phyloP scores from a whole-genome alignment of 2,329 filamentous ascomycete genomes.

The Xenosphaeropsis pyriputrescens region DNA sequence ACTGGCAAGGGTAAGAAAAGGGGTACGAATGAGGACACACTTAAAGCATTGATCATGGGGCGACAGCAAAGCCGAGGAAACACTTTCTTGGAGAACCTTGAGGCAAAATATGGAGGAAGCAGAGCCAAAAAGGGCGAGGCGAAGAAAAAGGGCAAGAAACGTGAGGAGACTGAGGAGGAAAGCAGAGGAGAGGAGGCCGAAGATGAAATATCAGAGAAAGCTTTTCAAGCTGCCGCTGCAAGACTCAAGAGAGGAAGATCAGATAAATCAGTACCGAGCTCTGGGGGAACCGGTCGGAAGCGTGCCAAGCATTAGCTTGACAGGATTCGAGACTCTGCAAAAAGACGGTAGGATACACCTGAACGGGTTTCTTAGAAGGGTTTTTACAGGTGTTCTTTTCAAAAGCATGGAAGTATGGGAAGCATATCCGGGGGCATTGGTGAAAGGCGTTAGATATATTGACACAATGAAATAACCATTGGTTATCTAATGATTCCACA shows the following conservation, averaged over 20 bases:
- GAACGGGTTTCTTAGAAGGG: no score
- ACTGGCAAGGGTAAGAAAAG: constrained; percentile 36
- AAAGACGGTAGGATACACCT: no score
- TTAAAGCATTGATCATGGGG: constrained; percentile 63
- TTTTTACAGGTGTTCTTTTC: no score
- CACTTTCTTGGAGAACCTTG: constrained; percentile 57
- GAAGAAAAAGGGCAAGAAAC: constrained; percentile 33
- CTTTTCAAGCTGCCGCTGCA: constrained; percentile 40
- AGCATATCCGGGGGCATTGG: no score
- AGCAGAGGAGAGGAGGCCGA: constrained; percentile 19
- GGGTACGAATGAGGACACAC: constrained; percentile 28
- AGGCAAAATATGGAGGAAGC: constrained; percentile 55
- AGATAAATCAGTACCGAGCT: no score
- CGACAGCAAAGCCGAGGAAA: constrained; percentile 48
- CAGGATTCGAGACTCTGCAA: no score
- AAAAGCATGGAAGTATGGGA: no score
- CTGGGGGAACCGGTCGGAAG: no score
- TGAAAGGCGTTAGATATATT: no score
- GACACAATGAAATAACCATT: no score
- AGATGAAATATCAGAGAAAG: constrained; percentile 39
- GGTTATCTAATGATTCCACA: no score
- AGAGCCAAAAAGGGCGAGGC: constrained; percentile 23
- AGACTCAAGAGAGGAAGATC: constrained; percentile 19
- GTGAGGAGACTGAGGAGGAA: constrained; percentile 52
- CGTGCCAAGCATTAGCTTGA: no score